Percentiles rank a stretch among this genome's conserved stretches.
phyloP scores from a whole-genome alignment of 2,329 filamentous ascomycete species.

The Ophiostoma novo-ulmi region DNA sequence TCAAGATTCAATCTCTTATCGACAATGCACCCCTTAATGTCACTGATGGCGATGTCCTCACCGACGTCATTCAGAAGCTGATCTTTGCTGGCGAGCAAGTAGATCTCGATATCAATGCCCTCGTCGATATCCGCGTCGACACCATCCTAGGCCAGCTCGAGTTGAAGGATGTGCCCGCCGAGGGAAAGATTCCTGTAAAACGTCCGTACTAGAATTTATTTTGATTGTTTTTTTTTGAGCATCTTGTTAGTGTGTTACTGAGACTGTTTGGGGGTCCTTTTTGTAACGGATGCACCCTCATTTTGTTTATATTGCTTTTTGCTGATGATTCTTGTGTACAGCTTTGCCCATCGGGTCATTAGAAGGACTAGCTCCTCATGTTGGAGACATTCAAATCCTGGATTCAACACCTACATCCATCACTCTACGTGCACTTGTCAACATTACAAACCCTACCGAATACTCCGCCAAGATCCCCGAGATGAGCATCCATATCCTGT shows the following conservation, averaged over 20 bases:
- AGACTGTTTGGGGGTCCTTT: neutral
- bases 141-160: constrained; percentile 77
- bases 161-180: constrained; percentile 76
- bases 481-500: constrained; percentile 67
- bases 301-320: constrained; percentile 8
- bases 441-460: constrained; percentile 83
- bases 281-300: neutral
- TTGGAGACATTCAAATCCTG: constrained; percentile 66
- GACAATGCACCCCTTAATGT: constrained; percentile 76
- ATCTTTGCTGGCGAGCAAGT: constrained; percentile 68
- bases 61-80: constrained; percentile 72
- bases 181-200: constrained; percentile 85
- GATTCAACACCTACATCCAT: constrained; percentile 68
- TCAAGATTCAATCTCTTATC: constrained; percentile 72
- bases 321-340: constrained; percentile 33
- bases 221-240: constrained; percentile 20
- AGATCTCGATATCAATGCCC: constrained; percentile 68
- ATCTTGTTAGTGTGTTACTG: constrained; percentile 33
- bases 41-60: constrained; percentile 72
- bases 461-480: constrained; percentile 82
- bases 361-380: constrained; percentile 51
- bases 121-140: constrained; percentile 74
- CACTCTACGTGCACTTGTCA: constrained; percentile 65
- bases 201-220: constrained; percentile 62
- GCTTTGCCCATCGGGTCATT: constrained; percentile 54